Evolutionary conservation across 441 rosid species (phyloP).

Genomic region (Jatropha podagrica): DNA sequence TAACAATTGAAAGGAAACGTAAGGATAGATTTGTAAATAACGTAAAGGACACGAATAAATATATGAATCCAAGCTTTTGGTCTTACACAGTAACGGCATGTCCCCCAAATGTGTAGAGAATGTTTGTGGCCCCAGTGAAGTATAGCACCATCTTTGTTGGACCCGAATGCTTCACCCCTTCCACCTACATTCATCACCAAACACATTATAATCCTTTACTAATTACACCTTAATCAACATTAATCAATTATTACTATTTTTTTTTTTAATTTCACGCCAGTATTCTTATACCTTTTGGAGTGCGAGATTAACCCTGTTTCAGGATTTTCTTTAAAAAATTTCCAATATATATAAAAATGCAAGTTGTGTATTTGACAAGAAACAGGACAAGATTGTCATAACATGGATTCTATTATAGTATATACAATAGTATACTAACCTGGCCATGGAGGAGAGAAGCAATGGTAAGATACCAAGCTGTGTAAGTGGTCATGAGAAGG

Average conservation of each 20-base stretch:
- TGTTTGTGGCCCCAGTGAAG: slow-evolving; percentile 97
- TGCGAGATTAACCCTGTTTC: too few relatives aligned
- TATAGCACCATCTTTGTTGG: slow-evolving; percentile 83
- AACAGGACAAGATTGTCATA: too few relatives aligned
- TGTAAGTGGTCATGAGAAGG: slow-evolving; percentile 95
- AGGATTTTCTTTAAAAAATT: too few relatives aligned
- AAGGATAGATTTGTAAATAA: slow-evolving; percentile 21
- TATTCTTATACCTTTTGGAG: too few relatives aligned
- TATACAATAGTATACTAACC: slow-evolving; percentile 35
- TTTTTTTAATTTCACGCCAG: too few relatives aligned
- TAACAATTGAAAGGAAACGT: too few relatives aligned
- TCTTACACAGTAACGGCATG: slow-evolving; percentile 99
- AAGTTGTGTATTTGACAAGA: too few relatives aligned
- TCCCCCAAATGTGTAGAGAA: slow-evolving; percentile 95
- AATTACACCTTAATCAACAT: not conserved
- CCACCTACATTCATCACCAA: slow-evolving; percentile 37
- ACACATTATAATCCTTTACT: not conserved
- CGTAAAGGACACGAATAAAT: slow-evolving; percentile 30
- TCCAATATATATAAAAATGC: too few relatives aligned
- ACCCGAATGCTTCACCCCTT: slow-evolving; percentile 71
- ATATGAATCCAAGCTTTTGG: slow-evolving; percentile 13
- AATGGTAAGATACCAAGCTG: slow-evolving; percentile 92
- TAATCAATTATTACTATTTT: too few relatives aligned
- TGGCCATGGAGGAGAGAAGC: slow-evolving; percentile 88
- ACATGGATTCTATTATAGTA: not conserved